These are phyloP conservation scores for Botrytis paeoniae DNA, from an alignment of 2,329 filamentous ascomycete genomes.

Conservation along the genomic window DNA sequence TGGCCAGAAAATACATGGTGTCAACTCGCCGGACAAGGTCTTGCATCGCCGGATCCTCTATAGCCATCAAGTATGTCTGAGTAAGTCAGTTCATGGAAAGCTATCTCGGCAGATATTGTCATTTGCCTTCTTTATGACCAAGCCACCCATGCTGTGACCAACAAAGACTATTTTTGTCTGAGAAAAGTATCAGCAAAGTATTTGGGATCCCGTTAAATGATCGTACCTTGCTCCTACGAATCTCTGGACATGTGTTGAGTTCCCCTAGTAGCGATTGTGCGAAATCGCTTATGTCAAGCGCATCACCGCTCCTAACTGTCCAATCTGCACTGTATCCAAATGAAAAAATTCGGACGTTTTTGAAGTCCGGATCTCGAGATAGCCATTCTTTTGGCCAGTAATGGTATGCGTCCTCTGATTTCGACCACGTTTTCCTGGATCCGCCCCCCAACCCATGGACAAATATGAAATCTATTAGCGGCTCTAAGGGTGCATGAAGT, in stretches of 20 bases:
- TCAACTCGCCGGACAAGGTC: slow-evolving; percentile 25
- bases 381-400: slow-evolving; percentile 38
- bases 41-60: neutral
- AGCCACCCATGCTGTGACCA: slow-evolving; percentile 25
- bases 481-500: slow-evolving; percentile 19
- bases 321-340: slow-evolving; percentile 28
- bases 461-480: slow-evolving; percentile 39
- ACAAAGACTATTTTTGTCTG: slow-evolving; percentile 23
- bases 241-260: neutral
- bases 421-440: slow-evolving; percentile 40
- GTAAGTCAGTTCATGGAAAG: neutral
- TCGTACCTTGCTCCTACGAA: neutral
- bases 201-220: accelerated
- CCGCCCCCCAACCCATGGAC: slow-evolving; percentile 43
- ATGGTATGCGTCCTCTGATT: slow-evolving; percentile 29
- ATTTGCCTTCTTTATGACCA: slow-evolving; percentile 23
- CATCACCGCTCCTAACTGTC: slow-evolving; percentile 21
- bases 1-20: slow-evolving; percentile 43
- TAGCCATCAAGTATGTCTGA: neutral
- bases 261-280: neutral
- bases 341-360: slow-evolving; percentile 18
- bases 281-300: slow-evolving; percentile 19
- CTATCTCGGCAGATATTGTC: too few relatives aligned
- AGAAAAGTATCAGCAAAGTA: neutral
- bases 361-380: slow-evolving; percentile 15